Base-by-base conservation (phyloP, 2,329 filamentous ascomycete genomes). In the Pseudocercospora vitis region DNA sequence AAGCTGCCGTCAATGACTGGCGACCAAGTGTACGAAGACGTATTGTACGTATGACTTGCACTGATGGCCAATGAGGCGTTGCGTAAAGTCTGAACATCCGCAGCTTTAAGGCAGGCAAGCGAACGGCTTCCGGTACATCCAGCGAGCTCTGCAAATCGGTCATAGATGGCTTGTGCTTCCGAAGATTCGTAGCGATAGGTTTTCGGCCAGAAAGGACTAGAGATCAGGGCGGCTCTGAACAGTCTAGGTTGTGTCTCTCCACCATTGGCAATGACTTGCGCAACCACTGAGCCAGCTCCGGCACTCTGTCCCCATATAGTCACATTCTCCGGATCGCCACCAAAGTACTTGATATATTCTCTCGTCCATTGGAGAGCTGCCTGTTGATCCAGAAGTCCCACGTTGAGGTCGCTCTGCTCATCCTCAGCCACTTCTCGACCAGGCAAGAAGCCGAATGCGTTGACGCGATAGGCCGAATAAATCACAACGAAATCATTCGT, bases 1-100 rank as follows among this genome's bases (percentile, higher is more conserved):
- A 85, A 84, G 0, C 55, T 63, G 7, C 74, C 76, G 60, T 85
- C 82, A 53, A 85, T 76, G 7, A 85, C 81, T 1, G 83, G 82
- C 0, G 77, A 80, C 80, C 81, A 85, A 0, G 77, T 81, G 63
- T 80, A 85, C 1, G 76, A 79, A 16, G 74, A 78, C 0, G 81
- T 81, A 11, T 72, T 80, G 65, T 81, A 83, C 14, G 74, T 76
- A 61, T 80, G 74, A 48, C 71, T 75, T 2, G 66, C 72, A 14
- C 75, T 73, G 16, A 85, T 74, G 14, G 66, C 62, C 14, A 82
- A 66, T 31, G 73, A 77, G 2, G 81, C 81, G n/a, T 77, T 72
- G 63, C 83, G 79, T 23, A 82, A 70, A 63, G 77, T 72, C 63
- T 83, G 80, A 24, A 82, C 70, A 63, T 82, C 78, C 1, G 74